Base-by-base conservation (phyloP, 441 rosid genomes). In the Adansonia madagascariensis region DNA sequence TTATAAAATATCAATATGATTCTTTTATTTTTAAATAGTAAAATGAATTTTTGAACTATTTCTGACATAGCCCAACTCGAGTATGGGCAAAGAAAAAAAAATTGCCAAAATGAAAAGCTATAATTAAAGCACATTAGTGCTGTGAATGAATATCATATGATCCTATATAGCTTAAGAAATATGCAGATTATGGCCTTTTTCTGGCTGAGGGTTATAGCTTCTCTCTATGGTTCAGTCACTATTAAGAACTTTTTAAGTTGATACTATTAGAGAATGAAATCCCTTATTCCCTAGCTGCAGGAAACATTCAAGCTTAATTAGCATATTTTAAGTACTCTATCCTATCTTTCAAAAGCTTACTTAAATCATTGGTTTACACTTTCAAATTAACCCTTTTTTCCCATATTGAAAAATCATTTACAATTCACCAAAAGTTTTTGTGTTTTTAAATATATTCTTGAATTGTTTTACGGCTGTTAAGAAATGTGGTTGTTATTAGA, bases 151-250 rank as follows among this genome's bases (percentile, higher is more conserved):
- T 39, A 41, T 53, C 47, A 73, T 11, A 59, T 53, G 39, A 78
- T 75, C 71, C 80, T 22, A 41, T 75, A 50, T 62, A 52, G 78
- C 78, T 77, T 61, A 73, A 61, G 39, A 8, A 22, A 39, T 68
- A 20, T 79, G 52, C 72, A 57, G 60, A n/a, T 53, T 24, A 14
- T 6, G 60, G 57, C 31, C 31, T 10, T 31, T 41, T 27, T 50
- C 12, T 52, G 56, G 17, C 15, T 67, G 55, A 46, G 6, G 73
- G 73, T 41, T 20, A 24, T 68, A 22, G 18, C 71, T 65, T 65
- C 71, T 4, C 15, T 3, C 43, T 43, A 52, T 71, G 75, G 75
- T 53, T 50, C 27, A 53, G 62, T 71, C 62, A 31, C 61, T 9
- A 8, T 31, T 35, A 17, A 8, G 8, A 22, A 53, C 24, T 53